Percentiles rank a stretch among this genome's conserved stretches.
These are phyloP conservation scores for Graphiopsis chlorocephala DNA, from an alignment of 2,329 filamentous ascomycete genomes.

Conservation along the genomic window DNA sequence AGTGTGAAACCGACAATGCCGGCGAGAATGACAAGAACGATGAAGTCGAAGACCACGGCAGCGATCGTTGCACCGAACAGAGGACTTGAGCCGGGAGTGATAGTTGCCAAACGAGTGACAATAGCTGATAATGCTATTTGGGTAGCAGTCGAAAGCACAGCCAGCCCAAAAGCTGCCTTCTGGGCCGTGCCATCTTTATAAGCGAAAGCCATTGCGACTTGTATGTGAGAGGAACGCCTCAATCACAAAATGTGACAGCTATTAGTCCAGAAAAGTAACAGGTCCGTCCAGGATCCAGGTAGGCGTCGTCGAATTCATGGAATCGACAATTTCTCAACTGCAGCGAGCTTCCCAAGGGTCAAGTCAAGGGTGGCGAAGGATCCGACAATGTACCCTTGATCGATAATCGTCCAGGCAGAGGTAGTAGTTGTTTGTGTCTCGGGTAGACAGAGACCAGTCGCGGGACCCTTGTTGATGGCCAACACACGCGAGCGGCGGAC, in stretches of 20 bases:
- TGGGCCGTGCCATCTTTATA: conserved; percentile 11
- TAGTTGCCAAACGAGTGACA: conserved; percentile 21
- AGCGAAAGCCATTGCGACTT: conserved; percentile 7
- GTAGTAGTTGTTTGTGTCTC: conserved; percentile 12
- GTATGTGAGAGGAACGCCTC: background rate
- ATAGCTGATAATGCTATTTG: conserved; percentile 23
- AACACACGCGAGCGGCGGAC: conserved; percentile 9
- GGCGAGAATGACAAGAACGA: conserved; percentile 22
- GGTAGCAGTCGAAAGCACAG: conserved; percentile 21
- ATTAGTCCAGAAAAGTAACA: conserved; percentile 3
- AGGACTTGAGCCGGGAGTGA: conserved; percentile 10
- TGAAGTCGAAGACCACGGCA: conserved; percentile 25
- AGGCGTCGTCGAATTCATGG: conserved; percentile 11
- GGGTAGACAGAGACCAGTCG: conserved; percentile 7
- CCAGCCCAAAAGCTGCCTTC: conserved; percentile 6
- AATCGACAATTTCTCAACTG: conserved; percentile 15
- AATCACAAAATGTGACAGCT: conserved; percentile 11
- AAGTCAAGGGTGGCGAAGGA: conserved; percentile 3
- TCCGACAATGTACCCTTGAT: background rate
- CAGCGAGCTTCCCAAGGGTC: conserved; percentile 11
- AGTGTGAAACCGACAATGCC: conserved; percentile 17
- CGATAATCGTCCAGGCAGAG: conserved; percentile 1
- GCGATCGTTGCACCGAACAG: conserved; percentile 20
- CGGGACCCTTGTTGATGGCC: conserved; percentile 11
- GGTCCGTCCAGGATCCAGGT: conserved; percentile 13